Evolutionary conservation across 2,329 filamentous ascomycete genomes (phyloP).

Genomic region (Apiospora pterosperma): DNA sequence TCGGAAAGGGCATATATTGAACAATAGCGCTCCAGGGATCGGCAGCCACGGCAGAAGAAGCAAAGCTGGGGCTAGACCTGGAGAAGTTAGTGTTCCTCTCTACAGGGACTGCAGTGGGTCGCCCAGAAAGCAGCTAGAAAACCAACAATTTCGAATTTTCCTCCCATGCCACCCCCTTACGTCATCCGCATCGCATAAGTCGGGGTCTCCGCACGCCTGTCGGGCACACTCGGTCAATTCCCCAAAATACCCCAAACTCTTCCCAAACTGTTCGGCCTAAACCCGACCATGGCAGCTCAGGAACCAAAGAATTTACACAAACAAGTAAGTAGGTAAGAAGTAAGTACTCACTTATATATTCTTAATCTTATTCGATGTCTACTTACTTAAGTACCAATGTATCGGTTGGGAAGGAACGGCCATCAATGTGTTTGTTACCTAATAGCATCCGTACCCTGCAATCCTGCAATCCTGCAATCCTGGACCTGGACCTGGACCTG

Average conservation of each 20-base stretch:
- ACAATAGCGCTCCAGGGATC: not conserved
- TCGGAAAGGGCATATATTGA: no score
- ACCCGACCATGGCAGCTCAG: not conserved
- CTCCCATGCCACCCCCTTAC: not conserved
- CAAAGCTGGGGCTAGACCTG: not conserved
- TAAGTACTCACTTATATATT: no score
- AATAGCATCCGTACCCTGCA: not conserved
- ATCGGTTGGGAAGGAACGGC: no score
- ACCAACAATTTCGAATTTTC: not conserved
- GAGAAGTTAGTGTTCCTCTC: not conserved
- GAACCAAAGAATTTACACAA: no score
- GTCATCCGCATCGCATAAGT: not conserved
- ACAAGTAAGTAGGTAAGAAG: no score
- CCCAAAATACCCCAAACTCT: not conserved
- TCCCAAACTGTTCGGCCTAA: not conserved
- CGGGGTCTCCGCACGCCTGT: not conserved
- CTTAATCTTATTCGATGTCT: no score
- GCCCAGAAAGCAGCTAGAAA: not conserved
- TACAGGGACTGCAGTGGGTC: not conserved
- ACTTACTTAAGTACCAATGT: no score
- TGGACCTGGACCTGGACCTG: not conserved
- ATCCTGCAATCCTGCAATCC: not conserved
- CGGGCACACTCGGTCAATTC: not conserved
- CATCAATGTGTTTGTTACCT: not conserved
- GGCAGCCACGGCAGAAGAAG: not conserved